Conservation (phyloP, 768 basidiomycete genomes). For the Auricularia auricula-judae region DNA sequence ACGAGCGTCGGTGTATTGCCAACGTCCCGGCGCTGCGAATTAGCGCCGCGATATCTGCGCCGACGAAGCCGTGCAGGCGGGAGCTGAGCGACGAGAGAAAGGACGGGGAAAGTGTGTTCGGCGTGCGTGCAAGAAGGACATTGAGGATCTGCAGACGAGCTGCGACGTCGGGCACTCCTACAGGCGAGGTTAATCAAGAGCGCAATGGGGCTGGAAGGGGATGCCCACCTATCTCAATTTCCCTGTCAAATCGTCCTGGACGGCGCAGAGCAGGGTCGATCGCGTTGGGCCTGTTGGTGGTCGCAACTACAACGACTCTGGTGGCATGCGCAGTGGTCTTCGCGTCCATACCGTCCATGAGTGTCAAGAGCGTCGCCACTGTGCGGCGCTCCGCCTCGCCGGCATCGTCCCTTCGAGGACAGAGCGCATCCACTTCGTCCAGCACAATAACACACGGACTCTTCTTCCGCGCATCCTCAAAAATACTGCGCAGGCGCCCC, state of each 20-base stretch:
- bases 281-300: constrained; percentile 90
- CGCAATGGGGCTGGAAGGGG: neutral
- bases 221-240: constrained; percentile 81
- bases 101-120: constrained; percentile 50
- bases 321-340: constrained; percentile 8
- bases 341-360: constrained; percentile 66
- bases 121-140: constrained; percentile 74
- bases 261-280: constrained; percentile 87
- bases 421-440: constrained; percentile 93
- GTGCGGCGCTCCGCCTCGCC: constrained; percentile 95
- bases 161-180: constrained; percentile 81
- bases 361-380: constrained; percentile 87
- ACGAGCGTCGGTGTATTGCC: constrained; percentile 76
- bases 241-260: constrained; percentile 87
- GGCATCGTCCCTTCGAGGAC: constrained; percentile 79
- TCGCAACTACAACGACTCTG: constrained; percentile 88
- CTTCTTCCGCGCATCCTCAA: constrained; percentile 67
- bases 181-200: neutral
- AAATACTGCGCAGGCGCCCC: constrained; percentile 78
- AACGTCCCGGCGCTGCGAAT: constrained; percentile 87
- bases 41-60: constrained; percentile 87
- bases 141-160: constrained; percentile 78
- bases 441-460: constrained; percentile 90
- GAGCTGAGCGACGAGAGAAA: constrained; percentile 60
- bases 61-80: constrained; percentile 91